phyloP scores from a whole-genome alignment of 1,284 basidiomycete genomes.

The Trichosporon sp. region DNA sequence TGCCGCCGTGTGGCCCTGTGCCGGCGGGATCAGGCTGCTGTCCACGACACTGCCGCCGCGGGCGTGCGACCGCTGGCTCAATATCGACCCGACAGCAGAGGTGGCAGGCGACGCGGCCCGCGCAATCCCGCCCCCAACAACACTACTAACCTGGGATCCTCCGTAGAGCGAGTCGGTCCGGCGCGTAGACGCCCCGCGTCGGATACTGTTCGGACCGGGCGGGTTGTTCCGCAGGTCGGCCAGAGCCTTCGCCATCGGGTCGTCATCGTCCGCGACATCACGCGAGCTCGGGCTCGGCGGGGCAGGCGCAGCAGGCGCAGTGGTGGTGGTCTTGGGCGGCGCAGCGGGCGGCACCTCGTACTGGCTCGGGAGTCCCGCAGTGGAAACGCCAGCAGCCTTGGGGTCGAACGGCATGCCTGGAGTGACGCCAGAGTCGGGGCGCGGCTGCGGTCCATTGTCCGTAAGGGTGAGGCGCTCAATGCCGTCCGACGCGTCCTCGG shows the following conservation, averaged over 20 bases:
- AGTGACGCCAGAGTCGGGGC: constrained; percentile 1
- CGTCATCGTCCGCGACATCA: constrained; percentile 61
- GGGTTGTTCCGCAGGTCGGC: constrained; percentile 35
- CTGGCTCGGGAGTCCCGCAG: constrained; percentile 10
- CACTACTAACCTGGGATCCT: constrained; percentile 20
- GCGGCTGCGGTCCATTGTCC: constrained; percentile 18
- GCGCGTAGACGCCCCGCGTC: constrained; percentile 50
- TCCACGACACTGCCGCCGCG: constrained; percentile 33
- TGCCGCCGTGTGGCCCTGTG: constrained; percentile 56
- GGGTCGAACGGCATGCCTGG: constrained; percentile 16
- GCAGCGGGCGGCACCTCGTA: constrained; percentile 25
- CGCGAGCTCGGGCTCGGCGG: constrained; percentile 40
- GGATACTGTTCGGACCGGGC: constrained; percentile 49
- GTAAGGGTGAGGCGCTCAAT: constrained; percentile 22
- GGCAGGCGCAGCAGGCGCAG: constrained; percentile 17
- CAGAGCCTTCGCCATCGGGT: constrained; percentile 67
- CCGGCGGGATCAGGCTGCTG: constrained; percentile 54
- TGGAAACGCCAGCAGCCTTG: background rate
- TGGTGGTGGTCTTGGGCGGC: constrained; percentile 24
- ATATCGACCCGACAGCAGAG: background rate
- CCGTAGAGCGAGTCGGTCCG: constrained; percentile 46
- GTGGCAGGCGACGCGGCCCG: background rate
- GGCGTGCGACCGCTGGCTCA: background rate
- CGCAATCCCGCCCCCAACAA: constrained; percentile 11
- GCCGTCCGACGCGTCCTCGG: constrained; percentile 14